Evolutionary conservation across 257 asterid genomes (phyloP).

Genomic region (Solanum medicagineum): DNA sequence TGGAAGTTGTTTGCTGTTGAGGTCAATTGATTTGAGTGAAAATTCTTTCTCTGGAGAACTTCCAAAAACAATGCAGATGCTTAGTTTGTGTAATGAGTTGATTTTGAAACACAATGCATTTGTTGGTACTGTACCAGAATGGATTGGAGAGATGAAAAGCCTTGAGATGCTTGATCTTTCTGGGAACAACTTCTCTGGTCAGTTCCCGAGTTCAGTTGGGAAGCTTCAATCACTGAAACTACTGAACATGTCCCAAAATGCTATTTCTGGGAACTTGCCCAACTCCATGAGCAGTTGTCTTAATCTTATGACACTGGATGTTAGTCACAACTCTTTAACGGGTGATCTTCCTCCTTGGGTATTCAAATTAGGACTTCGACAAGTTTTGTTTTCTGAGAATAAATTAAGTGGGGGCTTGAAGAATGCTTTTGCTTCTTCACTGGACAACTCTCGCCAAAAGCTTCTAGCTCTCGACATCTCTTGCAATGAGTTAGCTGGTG

Average conservation of each 20-base stretch:
- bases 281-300: slow-evolving; percentile 32
- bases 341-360: slow-evolving; percentile 62
- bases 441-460: slow-evolving; percentile 39
- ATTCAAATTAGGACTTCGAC: slow-evolving; percentile 46
- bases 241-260: slow-evolving; percentile 50
- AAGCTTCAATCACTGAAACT: slow-evolving; percentile 48
- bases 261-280: slow-evolving; percentile 48
- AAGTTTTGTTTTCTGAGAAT: slow-evolving; percentile 44
- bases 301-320: slow-evolving; percentile 50
- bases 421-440: slow-evolving; percentile 32
- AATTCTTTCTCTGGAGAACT: slow-evolving; percentile 50
- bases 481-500: slow-evolving; percentile 42
- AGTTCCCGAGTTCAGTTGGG: slow-evolving; percentile 46
- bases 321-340: slow-evolving; percentile 47
- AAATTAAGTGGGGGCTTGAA: slow-evolving; percentile 40
- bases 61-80: slow-evolving; percentile 65
- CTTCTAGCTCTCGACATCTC: slow-evolving; percentile 52
- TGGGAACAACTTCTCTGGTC: slow-evolving; percentile 47
- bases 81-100: slow-evolving; percentile 40
- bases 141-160: slow-evolving; percentile 74
- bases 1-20: slow-evolving; percentile 53
- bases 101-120: slow-evolving; percentile 36
- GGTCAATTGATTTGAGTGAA: slow-evolving; percentile 55
- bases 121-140: slow-evolving; percentile 41
- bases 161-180: slow-evolving; percentile 64